Percentiles rank a stretch among this genome's conserved stretches.
These are phyloP conservation scores for Auricularia sp. DNA, from an alignment of 768 basidiomycete genomes.

Conservation along the genomic window DNA sequence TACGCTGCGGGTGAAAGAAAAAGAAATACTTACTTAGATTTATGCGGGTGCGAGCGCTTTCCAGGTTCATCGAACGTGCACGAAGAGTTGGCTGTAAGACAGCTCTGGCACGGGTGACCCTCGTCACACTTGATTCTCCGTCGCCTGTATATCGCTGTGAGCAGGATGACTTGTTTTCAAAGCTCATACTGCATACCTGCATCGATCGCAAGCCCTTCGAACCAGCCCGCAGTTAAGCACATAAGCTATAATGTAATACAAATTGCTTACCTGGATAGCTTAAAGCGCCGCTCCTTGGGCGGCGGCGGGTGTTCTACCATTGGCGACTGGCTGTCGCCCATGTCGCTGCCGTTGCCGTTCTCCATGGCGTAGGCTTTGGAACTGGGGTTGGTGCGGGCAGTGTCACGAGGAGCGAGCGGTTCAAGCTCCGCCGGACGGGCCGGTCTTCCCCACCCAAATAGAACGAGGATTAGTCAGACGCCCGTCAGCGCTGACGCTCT, in stretches of 20 bases:
- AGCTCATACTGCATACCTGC: slow-evolving; percentile 48
- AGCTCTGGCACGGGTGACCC: slow-evolving; percentile 82
- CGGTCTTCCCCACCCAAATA: no score
- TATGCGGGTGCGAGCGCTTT: slow-evolving; percentile 77
- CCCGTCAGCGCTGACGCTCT: no score
- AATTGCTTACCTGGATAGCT: slow-evolving; percentile 63
- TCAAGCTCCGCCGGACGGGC: no score
- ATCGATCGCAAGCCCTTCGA: slow-evolving; percentile 77
- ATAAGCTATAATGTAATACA: not conserved
- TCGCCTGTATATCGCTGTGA: slow-evolving; percentile 35
- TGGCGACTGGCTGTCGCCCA: no score
- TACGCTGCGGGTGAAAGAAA: slow-evolving; percentile 4
- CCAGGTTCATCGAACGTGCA: slow-evolving; percentile 85
- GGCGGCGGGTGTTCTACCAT: slow-evolving; percentile 6
- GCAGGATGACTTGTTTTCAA: not conserved
- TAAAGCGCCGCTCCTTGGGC: slow-evolving; percentile 71
- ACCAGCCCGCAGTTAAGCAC: slow-evolving; percentile 5
- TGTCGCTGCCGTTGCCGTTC: no score
- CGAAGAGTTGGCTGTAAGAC: slow-evolving; percentile 67
- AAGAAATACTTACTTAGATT: slow-evolving; percentile 58
- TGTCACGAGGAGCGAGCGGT: no score
- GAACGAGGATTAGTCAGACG: no score
- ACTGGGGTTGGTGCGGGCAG: no score
- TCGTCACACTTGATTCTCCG: slow-evolving; percentile 83
- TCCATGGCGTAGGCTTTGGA: no score